phyloP scores from a whole-genome alignment of 192 early-diverging fungal species.

The Podila verticillata region DNA sequence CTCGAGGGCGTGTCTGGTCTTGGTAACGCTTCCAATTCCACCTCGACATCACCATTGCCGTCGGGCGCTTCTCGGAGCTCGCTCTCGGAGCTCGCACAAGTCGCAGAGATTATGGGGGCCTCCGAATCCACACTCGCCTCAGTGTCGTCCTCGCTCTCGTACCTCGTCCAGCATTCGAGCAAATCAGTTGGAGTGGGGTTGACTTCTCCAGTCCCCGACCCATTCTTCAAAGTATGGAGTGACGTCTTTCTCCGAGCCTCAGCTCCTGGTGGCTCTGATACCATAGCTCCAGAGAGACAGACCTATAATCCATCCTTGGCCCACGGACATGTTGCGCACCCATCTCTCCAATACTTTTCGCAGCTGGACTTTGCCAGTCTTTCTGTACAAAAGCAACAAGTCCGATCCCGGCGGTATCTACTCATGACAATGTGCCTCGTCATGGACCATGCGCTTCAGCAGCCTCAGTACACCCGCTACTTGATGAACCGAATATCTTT shows the following conservation, averaged over 20 bases:
- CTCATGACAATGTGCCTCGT: slow-evolving; percentile 15
- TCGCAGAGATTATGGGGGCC: slow-evolving; percentile 5
- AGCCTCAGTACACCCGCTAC: slow-evolving; percentile 25
- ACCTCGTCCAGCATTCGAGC: no score
- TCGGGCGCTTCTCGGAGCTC: not conserved
- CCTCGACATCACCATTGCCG: not conserved
- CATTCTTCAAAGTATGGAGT: no score
- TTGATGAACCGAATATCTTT: slow-evolving; percentile 4
- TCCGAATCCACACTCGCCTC: not conserved
- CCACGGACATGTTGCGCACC: no score
- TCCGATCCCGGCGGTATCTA: slow-evolving; percentile 9
- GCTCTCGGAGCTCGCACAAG: slow-evolving; percentile 14
- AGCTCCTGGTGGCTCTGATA: no score
- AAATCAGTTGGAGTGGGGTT: not conserved
- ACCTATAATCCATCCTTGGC: no score
- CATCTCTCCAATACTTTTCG: no score
- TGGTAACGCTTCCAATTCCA: not conserved
- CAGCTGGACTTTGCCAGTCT: no score
- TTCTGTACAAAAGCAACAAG: not conserved
- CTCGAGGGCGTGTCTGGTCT: not conserved
- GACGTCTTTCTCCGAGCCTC: no score
- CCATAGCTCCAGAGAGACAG: no score
- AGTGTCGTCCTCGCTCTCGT: not conserved
- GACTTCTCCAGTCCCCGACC: no score
- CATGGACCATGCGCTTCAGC: slow-evolving; percentile 21